Evolutionary conservation across 1,284 basidiomycete species (phyloP), one percentile per base, ranked within the genome.

Genomic region (Afroboletus lepidellus): DNA sequence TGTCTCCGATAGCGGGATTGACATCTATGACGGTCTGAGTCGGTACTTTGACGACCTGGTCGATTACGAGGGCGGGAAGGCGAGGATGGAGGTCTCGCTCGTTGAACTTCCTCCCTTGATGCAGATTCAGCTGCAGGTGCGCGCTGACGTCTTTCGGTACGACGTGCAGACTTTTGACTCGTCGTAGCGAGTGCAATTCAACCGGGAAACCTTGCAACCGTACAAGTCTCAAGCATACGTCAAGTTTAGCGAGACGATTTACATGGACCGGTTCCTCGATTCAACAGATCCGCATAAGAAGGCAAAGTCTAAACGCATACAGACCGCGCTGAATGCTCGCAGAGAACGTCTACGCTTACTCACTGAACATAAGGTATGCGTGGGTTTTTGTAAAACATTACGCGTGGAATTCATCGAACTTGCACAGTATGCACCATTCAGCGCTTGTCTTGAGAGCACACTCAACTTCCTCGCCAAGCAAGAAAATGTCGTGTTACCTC

Each of bases 221-320:
- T 95, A 90, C 75, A 99, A 99, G 71, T 94, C 91, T 11, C 96
- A 99, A 66, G 94, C 93, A 1, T 96, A 95, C 65, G 85, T 99
- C 58, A 90, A 88, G 61, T 96, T 97, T 65, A 85, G 79, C 6
- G 90, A 96, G 68, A 88, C 83, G 12, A 77, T 99, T 8, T 87
- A 83, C 62, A 85, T 99, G 81, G 95, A 98, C 68, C 86, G 97
- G 5, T 99, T 96, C 76, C 74, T 97, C 61, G 87, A 92, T 50
- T 81, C 78, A 46, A 84, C 84, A 3, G 81, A 92, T 63, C 75
- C 80, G 0, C 74, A 77, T 55, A 92, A 90, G 77, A 86, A 85
- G 61, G 76, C 79, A 21, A 77, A 77, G 39, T 84, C 88, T 1
- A 90, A 89, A 58, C 72, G 73, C 25, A 78, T 94, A 48, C 87